Base-by-base conservation (phyloP, 768 basidiomycete genomes). In the Cystofilobasidium macerans region DNA sequence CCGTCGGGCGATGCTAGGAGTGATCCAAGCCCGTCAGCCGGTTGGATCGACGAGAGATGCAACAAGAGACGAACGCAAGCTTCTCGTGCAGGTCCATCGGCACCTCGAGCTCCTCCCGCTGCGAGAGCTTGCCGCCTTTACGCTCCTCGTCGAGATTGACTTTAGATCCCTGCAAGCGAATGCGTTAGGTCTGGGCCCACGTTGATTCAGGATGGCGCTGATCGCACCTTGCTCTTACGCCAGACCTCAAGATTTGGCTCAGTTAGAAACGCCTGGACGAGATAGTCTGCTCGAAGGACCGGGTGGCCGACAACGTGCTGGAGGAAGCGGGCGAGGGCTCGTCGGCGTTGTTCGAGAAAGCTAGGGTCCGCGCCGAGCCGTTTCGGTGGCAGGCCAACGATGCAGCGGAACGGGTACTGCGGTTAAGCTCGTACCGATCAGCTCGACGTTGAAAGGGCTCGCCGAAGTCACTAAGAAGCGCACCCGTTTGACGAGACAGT, bases 81-180 rank as follows among this genome's bases (percentile, higher is more conserved):
- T 93, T 94, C 57, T 92, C 87, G 68, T 92, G 89, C 11, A 97
- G 79, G 76, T 97, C 91, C 67, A 87, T 85, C 3, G 94, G 94
- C 61, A 97, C 90, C 14, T 84, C 80, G 88, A 93, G 90, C 76
- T 95, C 90, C 72, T 94, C 89, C 3, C 71, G 62, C n/a, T 71
- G 68, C 20, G 74, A 72, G 11, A 78, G 71, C 30, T 69, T 70
- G 54, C 74, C 73, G 22, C 73, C 71, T 22, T 79, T 77, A 0
- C 89, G 88, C 74, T 97, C 94, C 77, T 97, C 94, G 33, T 94
- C 91, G 61, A 90, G 78, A 3, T 86, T 85, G 13, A 94, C 80
- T 0, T 75, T 74, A 1, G 84, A 81, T 54, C 86, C 81, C 74
- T 65, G 58, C 26, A 26, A 53, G 24, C 22, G n/a, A n/a, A n/a